Base-by-base conservation (phyloP, 2,329 filamentous ascomycete species). In the Verticillium dahliae region DNA sequence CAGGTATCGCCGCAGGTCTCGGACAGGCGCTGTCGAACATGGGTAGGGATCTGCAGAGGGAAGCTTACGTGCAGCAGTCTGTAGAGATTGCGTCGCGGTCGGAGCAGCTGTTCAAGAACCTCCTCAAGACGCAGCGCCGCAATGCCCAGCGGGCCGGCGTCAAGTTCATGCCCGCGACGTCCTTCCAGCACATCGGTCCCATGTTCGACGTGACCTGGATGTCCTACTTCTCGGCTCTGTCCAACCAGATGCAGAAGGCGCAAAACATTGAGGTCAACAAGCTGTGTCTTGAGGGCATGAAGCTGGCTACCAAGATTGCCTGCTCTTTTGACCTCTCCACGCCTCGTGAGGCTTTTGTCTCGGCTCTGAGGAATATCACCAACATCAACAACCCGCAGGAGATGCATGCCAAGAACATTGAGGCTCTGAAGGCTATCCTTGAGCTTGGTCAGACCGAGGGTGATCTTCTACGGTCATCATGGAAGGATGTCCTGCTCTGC, bases 151-250 rank as follows among this genome's bases (percentile, higher is more conserved):
- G 90, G 67, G 73, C 84, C 72, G 77, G 87, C 74, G 69, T 88
- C 81, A 76, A 87, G 80, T 99, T 95, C 74, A 96, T 99, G 60
- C 90, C 92, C 1, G 95, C 95, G 3, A 95, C 92, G 1, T 98
- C 93, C 0, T 93, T 92, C 73, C 94, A 92, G 69, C 95, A 99
- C 73, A 90, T 97, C 58, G 95, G 95, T 0, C 92, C 95, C 0
- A 99, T 99, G 95, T 98, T 99, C 71, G 93, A 97, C 69, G 92
- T 97, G 31, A 96, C 92, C 0, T 99, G 95, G 95, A 99, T 98
- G 94, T 97, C 94, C 10, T 96, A 97, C 74, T 90, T 99, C 70
- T 98, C 94, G 5, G 93, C 93, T 0, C 83, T 99, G 33, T 97
- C 94, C 1, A 93, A 91, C 58, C 91, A 96, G 67, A 93, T 95